phyloP scores from a whole-genome alignment of 1,284 basidiomycete genomes.

The Waitea zeae region DNA sequence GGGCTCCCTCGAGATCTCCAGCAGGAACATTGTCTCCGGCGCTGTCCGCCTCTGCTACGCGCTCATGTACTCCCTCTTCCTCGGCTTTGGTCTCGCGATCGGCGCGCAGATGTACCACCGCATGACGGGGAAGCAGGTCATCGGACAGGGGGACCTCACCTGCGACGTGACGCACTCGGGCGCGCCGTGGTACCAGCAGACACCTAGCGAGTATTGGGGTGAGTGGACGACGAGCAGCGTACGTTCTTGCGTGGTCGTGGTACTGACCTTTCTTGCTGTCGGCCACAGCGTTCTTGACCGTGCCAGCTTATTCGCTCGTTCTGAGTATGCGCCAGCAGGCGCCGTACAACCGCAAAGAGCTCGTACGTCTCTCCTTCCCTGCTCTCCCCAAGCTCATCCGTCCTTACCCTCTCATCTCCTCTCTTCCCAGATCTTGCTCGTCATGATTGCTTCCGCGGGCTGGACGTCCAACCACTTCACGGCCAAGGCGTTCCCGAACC shows the following conservation, averaged over 20 bases:
- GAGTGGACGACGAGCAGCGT: too few relatives aligned
- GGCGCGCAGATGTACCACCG: constrained; percentile 52
- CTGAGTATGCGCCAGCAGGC: constrained; percentile 68
- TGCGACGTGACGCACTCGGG: constrained; percentile 36
- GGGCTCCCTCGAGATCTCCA: constrained; percentile 71
- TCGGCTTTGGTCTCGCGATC: constrained; percentile 74
- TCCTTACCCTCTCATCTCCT: too few relatives aligned
- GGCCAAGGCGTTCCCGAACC: constrained; percentile 42
- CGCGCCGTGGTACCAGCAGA: constrained; percentile 43
- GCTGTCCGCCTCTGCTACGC: constrained; percentile 77
- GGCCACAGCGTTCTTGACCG: constrained; percentile 53
- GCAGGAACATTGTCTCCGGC: constrained; percentile 66
- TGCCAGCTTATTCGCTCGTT: constrained; percentile 62
- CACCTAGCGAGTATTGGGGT: constrained; percentile 38
- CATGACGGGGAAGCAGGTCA: constrained; percentile 26
- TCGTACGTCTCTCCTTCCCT: constrained; percentile 20
- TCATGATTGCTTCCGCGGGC: constrained; percentile 57
- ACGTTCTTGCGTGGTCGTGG: neutral
- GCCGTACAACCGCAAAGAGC: constrained; percentile 53
- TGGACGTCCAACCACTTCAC: constrained; percentile 72
- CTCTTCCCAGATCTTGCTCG: constrained; percentile 16
- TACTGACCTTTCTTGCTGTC: constrained; percentile 2
- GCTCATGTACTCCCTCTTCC: constrained; percentile 63
- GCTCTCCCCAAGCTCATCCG: too few relatives aligned
- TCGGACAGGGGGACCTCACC: constrained; percentile 38